Evolutionary conservation across 176 grass and related monocot genomes (phyloP), one percentile per base, ranked within the genome.

Genomic region (Oryza meridionalis): DNA sequence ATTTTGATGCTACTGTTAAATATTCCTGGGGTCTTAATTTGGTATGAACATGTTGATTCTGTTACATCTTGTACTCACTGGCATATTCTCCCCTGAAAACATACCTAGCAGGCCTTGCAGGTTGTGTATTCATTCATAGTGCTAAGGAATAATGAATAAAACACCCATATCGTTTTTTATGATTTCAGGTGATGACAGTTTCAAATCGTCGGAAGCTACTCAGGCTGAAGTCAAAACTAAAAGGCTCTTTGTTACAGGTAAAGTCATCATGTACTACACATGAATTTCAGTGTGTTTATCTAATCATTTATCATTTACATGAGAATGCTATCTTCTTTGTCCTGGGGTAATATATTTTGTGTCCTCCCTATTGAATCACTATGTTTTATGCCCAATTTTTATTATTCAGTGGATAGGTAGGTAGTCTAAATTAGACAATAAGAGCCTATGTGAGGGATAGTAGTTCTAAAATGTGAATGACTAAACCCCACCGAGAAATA

Each of bases 181-280:
- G 7, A 19, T 85, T 91, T 76, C 78, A 98, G 95, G 82, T 84
- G 26, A 82, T 72, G 73, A 81, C 77, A 78, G 27, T 64, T 53
- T 61, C 72, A 90, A 82, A 72, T 90, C 81, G 24, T 93, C 84
- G 77, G 85, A 93, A 85, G 72, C 75, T 86, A 88, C 77, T 85
- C 49, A 70, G 33, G 22, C 82, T 11, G 73, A 86, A 74, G 74
- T 95, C 29, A 98, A 89, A 88, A 95, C 91, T 43, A 98, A 95
- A 93, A 90, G 95, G 80, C 89, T 98, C 67, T 98, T 98, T 84
- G 90, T 98, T 65, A 98, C 92, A 73, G 92, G 95, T 97, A 84
- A 92, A 69, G 9, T 37, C 42, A 47, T 10, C 35, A 16, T 63
- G 17, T 64, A 55, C 43, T 42, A 11, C 61, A 2, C 32, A 72